Conservation (phyloP, 1,139 yeast genomes). For the Debaryomyces nepalensis region DNA sequence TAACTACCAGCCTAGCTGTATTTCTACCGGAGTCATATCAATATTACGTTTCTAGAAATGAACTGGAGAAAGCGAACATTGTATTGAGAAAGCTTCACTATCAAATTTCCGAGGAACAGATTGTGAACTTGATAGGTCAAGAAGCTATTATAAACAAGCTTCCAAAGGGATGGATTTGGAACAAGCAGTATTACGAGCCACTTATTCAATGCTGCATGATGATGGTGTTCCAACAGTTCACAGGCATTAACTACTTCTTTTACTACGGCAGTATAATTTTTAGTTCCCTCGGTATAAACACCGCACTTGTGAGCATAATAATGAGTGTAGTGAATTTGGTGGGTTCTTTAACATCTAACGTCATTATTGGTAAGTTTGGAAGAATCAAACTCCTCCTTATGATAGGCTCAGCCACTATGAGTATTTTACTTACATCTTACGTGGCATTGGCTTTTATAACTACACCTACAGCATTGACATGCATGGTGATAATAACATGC, state of each 20-base stretch:
- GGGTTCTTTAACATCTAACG: conserved; percentile 21
- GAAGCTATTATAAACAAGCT: background rate
- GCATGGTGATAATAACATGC: conserved; percentile 16
- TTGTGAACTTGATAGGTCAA: background rate
- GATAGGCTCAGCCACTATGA: conserved; percentile 10
- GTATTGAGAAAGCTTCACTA: conserved; percentile 3
- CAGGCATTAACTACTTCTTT: conserved; percentile 41
- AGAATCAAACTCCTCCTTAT: conserved; percentile 8
- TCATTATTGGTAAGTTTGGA: conserved; percentile 9
- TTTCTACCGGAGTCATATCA: conserved; percentile 13
- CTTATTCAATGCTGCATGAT: conserved; percentile 23
- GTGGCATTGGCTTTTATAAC: conserved; percentile 5
- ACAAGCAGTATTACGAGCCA: conserved; percentile 5
- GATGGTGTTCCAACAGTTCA: conserved; percentile 38
- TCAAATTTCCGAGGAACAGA: conserved; percentile 1
- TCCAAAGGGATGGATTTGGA: conserved; percentile 4
- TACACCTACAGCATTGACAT: background rate
- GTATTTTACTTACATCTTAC: conserved; percentile 8
- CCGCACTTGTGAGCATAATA: conserved; percentile 16
- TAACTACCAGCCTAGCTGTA: conserved; percentile 1
- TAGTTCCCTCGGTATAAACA: conserved; percentile 12
- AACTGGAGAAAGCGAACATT: background rate
- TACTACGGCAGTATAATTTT: conserved; percentile 34
- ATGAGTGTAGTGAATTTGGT: conserved; percentile 23
- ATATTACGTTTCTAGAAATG: conserved; percentile 6